Evolutionary conservation across 495 filamentous ascomycete genomes (phyloP).

Genomic region (Lepraria neglecta): DNA sequence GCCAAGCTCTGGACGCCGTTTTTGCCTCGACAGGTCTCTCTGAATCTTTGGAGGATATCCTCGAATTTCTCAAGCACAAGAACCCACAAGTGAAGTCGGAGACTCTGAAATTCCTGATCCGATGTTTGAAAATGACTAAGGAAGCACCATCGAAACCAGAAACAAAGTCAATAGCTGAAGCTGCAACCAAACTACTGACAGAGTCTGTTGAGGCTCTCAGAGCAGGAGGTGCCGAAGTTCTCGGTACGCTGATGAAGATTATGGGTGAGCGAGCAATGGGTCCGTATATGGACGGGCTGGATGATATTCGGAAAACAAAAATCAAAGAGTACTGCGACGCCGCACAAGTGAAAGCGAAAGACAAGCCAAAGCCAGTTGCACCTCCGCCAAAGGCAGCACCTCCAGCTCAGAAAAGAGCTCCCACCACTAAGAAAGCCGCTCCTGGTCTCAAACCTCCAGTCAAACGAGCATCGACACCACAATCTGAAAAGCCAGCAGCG

Average conservation of each 20-base stretch:
- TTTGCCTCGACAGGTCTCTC: slow-evolving; percentile 70
- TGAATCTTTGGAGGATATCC: slow-evolving; percentile 82
- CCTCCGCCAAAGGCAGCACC: slow-evolving; percentile 54
- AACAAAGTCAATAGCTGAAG: slow-evolving; percentile 76
- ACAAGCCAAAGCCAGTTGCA: slow-evolving; percentile 79
- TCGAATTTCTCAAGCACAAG: slow-evolving; percentile 82
- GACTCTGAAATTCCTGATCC: slow-evolving; percentile 80
- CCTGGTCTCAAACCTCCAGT: slow-evolving; percentile 49
- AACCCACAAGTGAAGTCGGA: slow-evolving; percentile 97
- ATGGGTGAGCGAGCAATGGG: slow-evolving; percentile 96
- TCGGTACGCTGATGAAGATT: slow-evolving; percentile 98
- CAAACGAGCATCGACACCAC: slow-evolving; percentile 50
- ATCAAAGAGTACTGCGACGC: slow-evolving; percentile 91
- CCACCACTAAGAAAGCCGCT: slow-evolving; percentile 49
- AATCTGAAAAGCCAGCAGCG: slow-evolving; percentile 45
- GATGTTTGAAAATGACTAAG: slow-evolving; percentile 76
- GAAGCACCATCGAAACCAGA: slow-evolving; percentile 79
- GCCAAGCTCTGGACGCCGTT: slow-evolving; percentile 77
- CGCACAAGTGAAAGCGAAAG: slow-evolving; percentile 94
- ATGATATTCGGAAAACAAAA: slow-evolving; percentile 93
- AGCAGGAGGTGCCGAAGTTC: slow-evolving; percentile 80
- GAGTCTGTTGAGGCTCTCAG: slow-evolving; percentile 80
- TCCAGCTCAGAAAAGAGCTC: slow-evolving; percentile 34
- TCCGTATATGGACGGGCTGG: slow-evolving; percentile 86
- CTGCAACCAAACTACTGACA: slow-evolving; percentile 77